A percentile compares a stretch with the other conserved stretches of the same genome.
Conservation (phyloP, 345 rosid genomes). For the Noccaea bulbosa region DNA sequence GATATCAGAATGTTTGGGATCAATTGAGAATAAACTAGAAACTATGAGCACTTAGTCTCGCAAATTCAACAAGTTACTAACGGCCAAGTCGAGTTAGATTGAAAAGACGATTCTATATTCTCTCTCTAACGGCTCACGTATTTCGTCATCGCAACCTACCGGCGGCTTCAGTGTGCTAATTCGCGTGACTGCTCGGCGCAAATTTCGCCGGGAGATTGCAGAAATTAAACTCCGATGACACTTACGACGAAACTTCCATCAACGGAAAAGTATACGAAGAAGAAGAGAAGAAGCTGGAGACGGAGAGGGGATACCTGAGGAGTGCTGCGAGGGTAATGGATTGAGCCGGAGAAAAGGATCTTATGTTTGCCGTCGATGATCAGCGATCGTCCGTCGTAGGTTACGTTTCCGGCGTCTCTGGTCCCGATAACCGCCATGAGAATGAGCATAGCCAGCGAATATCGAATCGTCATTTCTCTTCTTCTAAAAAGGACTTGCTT, state of each 20-base stretch:
- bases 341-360: conserved; percentile 82
- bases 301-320: conserved; percentile 51
- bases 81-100: conserved; percentile 8
- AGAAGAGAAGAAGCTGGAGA: conserved; percentile 10
- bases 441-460: conserved; percentile 23
- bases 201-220: neutral
- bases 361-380: conserved; percentile 62
- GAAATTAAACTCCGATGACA: neutral
- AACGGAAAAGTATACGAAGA: neutral
- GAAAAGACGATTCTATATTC: conserved; percentile 33
- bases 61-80: conserved; percentile 15
- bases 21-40: neutral
- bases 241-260: neutral
- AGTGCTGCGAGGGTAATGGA: conserved; percentile 85
- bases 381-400: conserved; percentile 67
- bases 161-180: conserved; percentile 16
- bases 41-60: neutral
- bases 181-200: conserved; percentile 32
- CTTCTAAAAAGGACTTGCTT: neutral
- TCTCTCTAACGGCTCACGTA: conserved; percentile 37
- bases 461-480: conserved; percentile 26
- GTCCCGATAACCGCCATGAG: conserved; percentile 27
- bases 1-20: neutral
- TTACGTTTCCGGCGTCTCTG: conserved; percentile 32
- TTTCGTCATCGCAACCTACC: conserved; percentile 27